Conservation (phyloP, 1,284 basidiomycete genomes). For the Rhodotorula sp. region DNA sequence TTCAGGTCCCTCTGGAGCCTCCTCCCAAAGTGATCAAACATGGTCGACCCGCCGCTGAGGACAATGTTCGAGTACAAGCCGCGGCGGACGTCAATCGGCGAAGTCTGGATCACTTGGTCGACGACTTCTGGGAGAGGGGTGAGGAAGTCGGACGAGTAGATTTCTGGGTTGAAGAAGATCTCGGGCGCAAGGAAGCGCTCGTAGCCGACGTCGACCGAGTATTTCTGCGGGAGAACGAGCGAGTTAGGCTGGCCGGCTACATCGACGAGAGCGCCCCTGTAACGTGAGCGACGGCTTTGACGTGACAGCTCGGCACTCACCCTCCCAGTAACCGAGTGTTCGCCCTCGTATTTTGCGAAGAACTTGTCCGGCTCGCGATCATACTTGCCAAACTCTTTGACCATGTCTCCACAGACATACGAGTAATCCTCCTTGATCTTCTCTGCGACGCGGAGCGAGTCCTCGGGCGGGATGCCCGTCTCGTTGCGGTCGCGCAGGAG, state of each 20-base stretch:
- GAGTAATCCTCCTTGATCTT: constrained; percentile 98
- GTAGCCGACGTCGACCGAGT: constrained; percentile 89
- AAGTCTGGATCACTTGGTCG: constrained; percentile 91
- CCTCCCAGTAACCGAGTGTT: constrained; percentile 86
- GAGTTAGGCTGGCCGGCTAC: neutral
- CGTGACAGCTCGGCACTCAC: constrained; percentile 55
- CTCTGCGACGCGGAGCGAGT: constrained; percentile 85
- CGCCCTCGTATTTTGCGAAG: constrained; percentile 90
- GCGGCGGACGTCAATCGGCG: constrained; percentile 90
- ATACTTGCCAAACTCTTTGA: constrained; percentile 97
- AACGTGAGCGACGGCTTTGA: too few species aligned
- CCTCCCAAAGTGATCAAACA: constrained; percentile 97
- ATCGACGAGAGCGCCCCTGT: neutral
- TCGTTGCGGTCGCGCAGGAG: constrained; percentile 94
- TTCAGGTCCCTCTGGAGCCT: constrained; percentile 93
- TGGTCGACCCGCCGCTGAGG: constrained; percentile 89
- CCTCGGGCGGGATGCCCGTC: constrained; percentile 85
- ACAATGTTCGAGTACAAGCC: constrained; percentile 98
- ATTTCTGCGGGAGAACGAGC: constrained; percentile 62
- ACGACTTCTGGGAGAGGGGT: constrained; percentile 96
- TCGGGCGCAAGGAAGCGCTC: constrained; percentile 99
- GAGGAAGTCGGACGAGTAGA: constrained; percentile 95
- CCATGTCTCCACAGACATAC: constrained; percentile 99
- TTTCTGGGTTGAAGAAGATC: constrained; percentile 99
- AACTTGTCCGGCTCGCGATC: constrained; percentile 95